Base-by-base conservation (phyloP, 768 basidiomycete species). In the Boletus pseudopeckii region DNA sequence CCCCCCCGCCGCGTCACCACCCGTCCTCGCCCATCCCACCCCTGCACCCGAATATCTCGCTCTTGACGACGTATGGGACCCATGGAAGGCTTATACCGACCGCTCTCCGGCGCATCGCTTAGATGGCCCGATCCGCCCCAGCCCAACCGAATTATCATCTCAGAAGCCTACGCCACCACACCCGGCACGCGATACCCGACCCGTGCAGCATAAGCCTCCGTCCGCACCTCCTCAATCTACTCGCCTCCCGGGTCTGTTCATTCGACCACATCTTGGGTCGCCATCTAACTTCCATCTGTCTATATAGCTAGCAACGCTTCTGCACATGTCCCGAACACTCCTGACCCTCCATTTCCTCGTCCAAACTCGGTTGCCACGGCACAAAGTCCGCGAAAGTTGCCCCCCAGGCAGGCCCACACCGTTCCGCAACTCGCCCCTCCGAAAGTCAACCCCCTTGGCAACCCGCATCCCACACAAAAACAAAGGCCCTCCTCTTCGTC, bases 61-160 rank as follows among this genome's bases (percentile, higher is more conserved):
- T 1, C 33, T 48, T 1, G 56, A 50, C 48, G 60, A 58, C 7
- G 49, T 14, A 5, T 68, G 66, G 66, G 58, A 70, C 50, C 64
- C 68, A 2, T 68, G 68, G 68, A 45, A 42, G 8, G 53, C 47
- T 0, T 58, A 44, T 8, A 10, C 45, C 18, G 43, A 42, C 28
- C 13, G 45, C 13, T 34, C 45, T 22, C 30, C 28, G 5, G n/a
- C 33, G 18, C 44, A 39, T 39, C 53, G 45, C 45, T 47, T 4
- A 24, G 3, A 47, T 48, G 20, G 22, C 40, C 34, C 15, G 4
- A 1, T 34, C 10, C 30, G 20, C 13, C 26, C 26, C 9, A 15
- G 22, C 51, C 13, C 26, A 17, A 26, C 17, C 49, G 15, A 33
- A 9, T 9, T 28, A 7, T 28, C 28, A 26, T 22, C 42, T 4